These are phyloP conservation scores for Fonsecaea pedrosoi DNA, from an alignment of 2,329 filamentous ascomycete genomes.

Conservation along the genomic window DNA sequence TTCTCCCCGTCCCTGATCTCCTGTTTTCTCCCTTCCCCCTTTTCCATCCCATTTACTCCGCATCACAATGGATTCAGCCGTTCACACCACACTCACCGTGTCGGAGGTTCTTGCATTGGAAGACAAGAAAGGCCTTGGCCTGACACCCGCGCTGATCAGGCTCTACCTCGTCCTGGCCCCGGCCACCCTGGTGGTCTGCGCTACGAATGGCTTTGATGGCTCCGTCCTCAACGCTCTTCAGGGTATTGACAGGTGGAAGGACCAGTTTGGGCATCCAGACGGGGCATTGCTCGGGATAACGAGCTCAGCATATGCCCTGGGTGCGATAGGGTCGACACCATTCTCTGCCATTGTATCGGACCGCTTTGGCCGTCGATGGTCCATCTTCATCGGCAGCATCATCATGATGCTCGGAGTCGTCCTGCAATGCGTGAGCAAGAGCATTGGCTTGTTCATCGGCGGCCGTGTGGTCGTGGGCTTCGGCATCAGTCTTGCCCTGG, in stretches of 20 bases:
- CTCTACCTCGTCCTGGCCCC: slow-evolving; percentile 66
- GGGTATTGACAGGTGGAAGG: slow-evolving; percentile 12
- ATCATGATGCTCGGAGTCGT: slow-evolving; percentile 55
- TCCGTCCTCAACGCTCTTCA: slow-evolving; percentile 25
- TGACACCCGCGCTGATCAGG: slow-evolving; percentile 7
- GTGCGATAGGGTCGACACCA: slow-evolving; percentile 55
- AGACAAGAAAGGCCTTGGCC: slow-evolving; percentile 1
- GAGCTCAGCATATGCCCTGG: slow-evolving; percentile 63
- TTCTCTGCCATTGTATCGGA: slow-evolving; percentile 57
- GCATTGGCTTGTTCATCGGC: slow-evolving; percentile 58
- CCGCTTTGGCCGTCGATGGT: slow-evolving; percentile 53
- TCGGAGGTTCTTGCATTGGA: slow-evolving; percentile 4
- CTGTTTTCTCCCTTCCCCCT: not conserved
- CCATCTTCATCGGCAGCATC: slow-evolving; percentile 55
- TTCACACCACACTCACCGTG: slow-evolving; percentile 7
- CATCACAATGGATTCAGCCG: slow-evolving; percentile 2
- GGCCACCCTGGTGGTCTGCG: slow-evolving; percentile 66
- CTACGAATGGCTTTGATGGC: slow-evolving; percentile 41
- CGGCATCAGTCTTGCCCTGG: slow-evolving; percentile 56
- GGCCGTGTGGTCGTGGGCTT: slow-evolving; percentile 70
- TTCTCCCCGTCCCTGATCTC: not conserved
- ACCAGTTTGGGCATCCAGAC: slow-evolving; percentile 46
- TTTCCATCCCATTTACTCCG: not conserved
- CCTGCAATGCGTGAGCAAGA: slow-evolving; percentile 40
- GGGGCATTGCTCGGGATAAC: slow-evolving; percentile 53